A percentile compares a stretch with the other conserved stretches of the same genome.
phyloP scores from a whole-genome alignment of 1,284 basidiomycete species.

The Rhizoctonia solani region DNA sequence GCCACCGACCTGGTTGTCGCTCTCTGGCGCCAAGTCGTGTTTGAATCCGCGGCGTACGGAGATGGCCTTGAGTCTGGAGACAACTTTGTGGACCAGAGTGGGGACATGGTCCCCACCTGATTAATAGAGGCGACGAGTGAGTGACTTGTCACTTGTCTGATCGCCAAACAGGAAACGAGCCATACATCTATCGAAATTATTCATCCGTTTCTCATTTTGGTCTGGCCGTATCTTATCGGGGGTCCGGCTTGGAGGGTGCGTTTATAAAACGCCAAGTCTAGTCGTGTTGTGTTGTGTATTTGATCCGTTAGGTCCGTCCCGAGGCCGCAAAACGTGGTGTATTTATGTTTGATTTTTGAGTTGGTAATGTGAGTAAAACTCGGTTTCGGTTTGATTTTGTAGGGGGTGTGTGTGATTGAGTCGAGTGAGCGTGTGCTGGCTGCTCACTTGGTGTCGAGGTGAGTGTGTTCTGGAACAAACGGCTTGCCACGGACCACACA shows the following conservation, averaged over 20 bases:
- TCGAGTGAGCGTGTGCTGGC: not conserved
- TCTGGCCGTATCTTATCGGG: no score
- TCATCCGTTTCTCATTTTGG: no score
- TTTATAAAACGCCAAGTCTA: no score
- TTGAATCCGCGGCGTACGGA: conserved; percentile 86
- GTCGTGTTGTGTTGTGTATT: conserved; percentile 26
- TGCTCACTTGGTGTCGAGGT: no score
- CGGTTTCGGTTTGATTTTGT: not conserved
- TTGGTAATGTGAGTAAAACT: conserved; percentile 33
- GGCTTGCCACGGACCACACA: not conserved
- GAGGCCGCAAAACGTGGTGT: conserved; percentile 10
- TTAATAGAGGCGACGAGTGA: not conserved
- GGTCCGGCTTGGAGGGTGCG: no score
- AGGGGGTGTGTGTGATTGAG: not conserved
- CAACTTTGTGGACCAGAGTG: conserved; percentile 63
- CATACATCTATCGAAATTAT: no score
- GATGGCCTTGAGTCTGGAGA: conserved; percentile 79
- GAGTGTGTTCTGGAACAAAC: not conserved
- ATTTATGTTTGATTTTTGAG: conserved; percentile 12
- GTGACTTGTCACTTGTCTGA: not conserved
- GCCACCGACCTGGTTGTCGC: conserved; percentile 71
- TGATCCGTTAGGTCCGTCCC: conserved; percentile 33
- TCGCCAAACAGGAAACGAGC: no score
- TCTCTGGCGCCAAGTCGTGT: conserved; percentile 86
- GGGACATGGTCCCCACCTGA: conserved; percentile 9